Evolutionary conservation across 257 asterid species (phyloP).

Genomic region (Solanum raphanifolium): DNA sequence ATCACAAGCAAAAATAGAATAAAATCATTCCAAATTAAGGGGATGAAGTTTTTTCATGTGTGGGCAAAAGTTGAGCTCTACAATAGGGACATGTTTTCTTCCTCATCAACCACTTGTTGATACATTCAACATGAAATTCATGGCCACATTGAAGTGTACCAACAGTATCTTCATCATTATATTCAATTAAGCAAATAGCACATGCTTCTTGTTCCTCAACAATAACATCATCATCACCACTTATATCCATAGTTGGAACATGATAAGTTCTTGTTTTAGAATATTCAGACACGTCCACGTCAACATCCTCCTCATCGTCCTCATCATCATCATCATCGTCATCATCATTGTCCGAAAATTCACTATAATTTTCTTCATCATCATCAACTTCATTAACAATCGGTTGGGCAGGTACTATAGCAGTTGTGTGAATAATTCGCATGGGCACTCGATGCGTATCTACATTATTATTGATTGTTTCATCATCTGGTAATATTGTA

Average conservation of each 20-base stretch:
- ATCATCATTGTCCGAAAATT: background rate
- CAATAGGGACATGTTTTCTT: background rate
- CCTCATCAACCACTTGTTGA: background rate
- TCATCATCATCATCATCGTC: background rate
- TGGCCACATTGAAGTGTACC: background rate
- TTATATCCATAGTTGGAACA: background rate
- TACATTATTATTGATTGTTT: background rate
- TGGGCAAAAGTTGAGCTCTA: background rate
- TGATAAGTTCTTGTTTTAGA: background rate
- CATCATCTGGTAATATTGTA: background rate
- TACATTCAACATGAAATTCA: background rate
- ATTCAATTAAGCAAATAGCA: background rate
- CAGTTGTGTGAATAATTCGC: background rate
- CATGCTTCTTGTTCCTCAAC: background rate
- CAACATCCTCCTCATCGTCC: background rate
- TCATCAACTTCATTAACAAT: background rate
- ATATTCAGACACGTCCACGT: background rate
- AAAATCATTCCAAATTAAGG: background rate
- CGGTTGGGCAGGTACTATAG: background rate
- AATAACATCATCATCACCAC: background rate
- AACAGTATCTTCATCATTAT: background rate
- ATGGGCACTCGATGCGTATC: background rate
- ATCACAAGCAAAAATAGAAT: background rate
- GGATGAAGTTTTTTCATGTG: background rate
- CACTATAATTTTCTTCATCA: background rate